These are phyloP conservation scores for Sclerotinia sclerotiorum DNA, from an alignment of 2,329 filamentous ascomycete species.

Conservation along the genomic window DNA sequence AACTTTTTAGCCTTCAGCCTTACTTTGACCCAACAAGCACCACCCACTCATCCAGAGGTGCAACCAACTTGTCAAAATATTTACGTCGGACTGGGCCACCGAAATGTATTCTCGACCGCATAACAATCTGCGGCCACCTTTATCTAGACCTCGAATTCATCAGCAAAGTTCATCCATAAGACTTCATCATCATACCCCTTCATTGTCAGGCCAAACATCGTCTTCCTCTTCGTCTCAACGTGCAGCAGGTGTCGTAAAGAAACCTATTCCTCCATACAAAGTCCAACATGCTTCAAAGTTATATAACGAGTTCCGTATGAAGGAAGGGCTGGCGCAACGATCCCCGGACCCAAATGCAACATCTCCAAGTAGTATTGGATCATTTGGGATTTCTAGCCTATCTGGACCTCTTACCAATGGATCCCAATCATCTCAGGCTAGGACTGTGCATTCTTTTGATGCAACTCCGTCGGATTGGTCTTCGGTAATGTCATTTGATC, in stretches of 20 bases:
- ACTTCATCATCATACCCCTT: background rate
- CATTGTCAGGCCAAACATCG: slow-evolving; percentile 25
- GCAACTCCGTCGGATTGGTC: slow-evolving; percentile 32
- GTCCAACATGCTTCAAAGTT: slow-evolving; percentile 31
- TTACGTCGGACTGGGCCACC: background rate
- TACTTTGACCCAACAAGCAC: background rate
- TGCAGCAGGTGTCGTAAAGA: background rate
- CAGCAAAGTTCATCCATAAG: background rate
- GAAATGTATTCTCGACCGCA: background rate
- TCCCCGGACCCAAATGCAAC: slow-evolving; percentile 26
- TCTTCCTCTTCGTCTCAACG: slow-evolving; percentile 15
- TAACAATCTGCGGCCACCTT: slow-evolving; percentile 9
- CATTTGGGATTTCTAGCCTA: slow-evolving; percentile 25
- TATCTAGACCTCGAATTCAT: background rate
- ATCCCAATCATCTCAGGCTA: slow-evolving; percentile 31
- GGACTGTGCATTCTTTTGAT: slow-evolving; percentile 27
- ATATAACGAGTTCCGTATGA: slow-evolving; percentile 30
- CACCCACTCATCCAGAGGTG: background rate
- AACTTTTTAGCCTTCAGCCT: slow-evolving; percentile 10
- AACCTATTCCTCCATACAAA: slow-evolving; percentile 33
- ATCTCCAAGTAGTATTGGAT: slow-evolving; percentile 22
- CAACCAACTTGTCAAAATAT: background rate
- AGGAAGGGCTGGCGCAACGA: slow-evolving; percentile 31
- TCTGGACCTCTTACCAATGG: slow-evolving; percentile 28
- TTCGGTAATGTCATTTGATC: slow-evolving; percentile 37